These are phyloP conservation scores for Pseudogymnoascus pannorum DNA, from an alignment of 2,329 filamentous ascomycete species.

Conservation along the genomic window DNA sequence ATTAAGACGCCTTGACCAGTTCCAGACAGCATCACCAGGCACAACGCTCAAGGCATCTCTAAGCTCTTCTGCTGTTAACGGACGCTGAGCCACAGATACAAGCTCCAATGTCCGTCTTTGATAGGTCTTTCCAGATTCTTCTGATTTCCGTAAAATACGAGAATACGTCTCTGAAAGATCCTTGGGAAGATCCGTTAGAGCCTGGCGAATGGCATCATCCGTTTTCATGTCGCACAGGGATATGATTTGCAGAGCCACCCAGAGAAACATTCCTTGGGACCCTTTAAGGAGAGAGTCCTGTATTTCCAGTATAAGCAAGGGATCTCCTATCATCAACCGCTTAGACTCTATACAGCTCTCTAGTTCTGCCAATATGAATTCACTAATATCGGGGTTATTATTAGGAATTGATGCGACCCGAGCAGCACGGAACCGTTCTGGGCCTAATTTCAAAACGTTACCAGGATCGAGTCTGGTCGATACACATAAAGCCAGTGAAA, in stretches of 20 bases:
- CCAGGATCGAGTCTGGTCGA: conserved; percentile 23
- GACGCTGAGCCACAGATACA: conserved; percentile 25
- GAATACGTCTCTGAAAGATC: conserved; percentile 28
- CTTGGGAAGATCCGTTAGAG: conserved; percentile 27
- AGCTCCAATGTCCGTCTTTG: conserved; percentile 29
- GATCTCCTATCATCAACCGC: conserved; percentile 22
- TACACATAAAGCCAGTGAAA: conserved; percentile 21
- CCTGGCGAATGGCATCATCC: conserved; percentile 31
- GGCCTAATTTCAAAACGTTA: conserved; percentile 13
- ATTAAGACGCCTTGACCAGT: conserved; percentile 21
- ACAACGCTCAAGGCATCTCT: conserved; percentile 34
- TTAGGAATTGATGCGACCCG: conserved; percentile 20
- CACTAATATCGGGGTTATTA: conserved; percentile 22
- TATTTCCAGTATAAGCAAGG: conserved; percentile 23
- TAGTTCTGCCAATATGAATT: conserved; percentile 26
- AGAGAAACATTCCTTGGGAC: conserved; percentile 35
- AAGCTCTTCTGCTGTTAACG: conserved; percentile 30
- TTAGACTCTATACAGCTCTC: conserved; percentile 18
- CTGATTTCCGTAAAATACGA: conserved; percentile 26
- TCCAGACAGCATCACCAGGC: conserved; percentile 27
- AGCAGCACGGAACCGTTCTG: conserved; percentile 10
- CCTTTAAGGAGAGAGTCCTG: conserved; percentile 23
- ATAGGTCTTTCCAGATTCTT: conserved; percentile 15
- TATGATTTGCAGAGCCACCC: conserved; percentile 31
- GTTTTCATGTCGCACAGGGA: conserved; percentile 30